Evolutionary conservation across 192 early-diverging fungal species (phyloP).

Genomic region (Globomyces pollinis-pini): DNA sequence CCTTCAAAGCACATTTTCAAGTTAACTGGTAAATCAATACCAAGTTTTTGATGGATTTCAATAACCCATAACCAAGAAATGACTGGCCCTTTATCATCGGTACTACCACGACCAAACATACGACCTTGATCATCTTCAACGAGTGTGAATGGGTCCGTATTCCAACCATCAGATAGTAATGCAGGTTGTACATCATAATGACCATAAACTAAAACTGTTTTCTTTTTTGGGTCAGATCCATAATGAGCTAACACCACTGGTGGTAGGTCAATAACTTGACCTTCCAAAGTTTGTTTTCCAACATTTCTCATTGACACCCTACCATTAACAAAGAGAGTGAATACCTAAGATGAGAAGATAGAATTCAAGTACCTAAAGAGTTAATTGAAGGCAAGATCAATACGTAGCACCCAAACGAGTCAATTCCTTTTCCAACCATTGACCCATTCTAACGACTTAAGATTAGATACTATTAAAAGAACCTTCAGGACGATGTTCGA

Average conservation of each 20-base stretch:
- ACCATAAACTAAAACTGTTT: constrained; percentile 91
- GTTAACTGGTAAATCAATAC: constrained; percentile 88
- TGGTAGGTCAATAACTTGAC: constrained; percentile 70
- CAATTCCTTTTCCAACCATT: constrained; percentile 71
- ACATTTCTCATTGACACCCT: constrained; percentile 56
- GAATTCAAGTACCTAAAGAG: background rate
- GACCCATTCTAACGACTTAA: constrained; percentile 85
- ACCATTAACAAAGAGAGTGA: no score
- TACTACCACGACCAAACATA: constrained; percentile 84
- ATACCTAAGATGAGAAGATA: background rate
- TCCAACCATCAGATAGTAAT: constrained; percentile 59
- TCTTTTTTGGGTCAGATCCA: constrained; percentile 85
- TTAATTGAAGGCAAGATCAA: no score
- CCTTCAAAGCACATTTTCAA: constrained; percentile 97
- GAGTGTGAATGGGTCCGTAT: constrained; percentile 82
- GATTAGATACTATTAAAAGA: no score
- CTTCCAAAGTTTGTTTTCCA: constrained; percentile 82
- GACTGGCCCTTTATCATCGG: constrained; percentile 98
- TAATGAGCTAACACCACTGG: constrained; percentile 88
- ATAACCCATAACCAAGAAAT: constrained; percentile 94
- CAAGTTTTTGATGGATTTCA: constrained; percentile 85
- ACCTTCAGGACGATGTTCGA: constrained; percentile 56
- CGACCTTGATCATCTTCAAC: constrained; percentile 76
- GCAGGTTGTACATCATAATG: constrained; percentile 99
- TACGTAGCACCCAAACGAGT: constrained; percentile 60